These are phyloP conservation scores for Quercus suber DNA, from an alignment of 306 rosid genomes.

Conservation along the genomic window DNA sequence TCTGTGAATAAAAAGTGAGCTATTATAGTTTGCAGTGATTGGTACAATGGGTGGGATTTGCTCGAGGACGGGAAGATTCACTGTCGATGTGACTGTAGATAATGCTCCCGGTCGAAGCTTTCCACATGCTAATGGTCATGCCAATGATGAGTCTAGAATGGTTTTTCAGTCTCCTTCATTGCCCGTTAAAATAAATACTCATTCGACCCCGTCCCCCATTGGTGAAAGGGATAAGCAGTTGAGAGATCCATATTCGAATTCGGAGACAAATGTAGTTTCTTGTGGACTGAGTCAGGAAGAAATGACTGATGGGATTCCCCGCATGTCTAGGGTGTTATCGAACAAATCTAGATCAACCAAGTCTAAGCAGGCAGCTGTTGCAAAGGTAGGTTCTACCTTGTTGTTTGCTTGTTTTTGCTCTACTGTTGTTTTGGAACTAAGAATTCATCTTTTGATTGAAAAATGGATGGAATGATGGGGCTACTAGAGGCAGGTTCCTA, in stretches of 20 bases:
- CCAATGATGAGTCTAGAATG: conserved; percentile 35
- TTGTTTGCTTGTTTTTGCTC: not conserved
- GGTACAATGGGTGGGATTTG: conserved; percentile 88
- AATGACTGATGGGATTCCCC: conserved; percentile 88
- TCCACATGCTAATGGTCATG: conserved; percentile 64
- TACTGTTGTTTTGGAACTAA: not conserved
- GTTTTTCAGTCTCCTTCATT: conserved; percentile 41
- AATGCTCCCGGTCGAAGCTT: conserved; percentile 48
- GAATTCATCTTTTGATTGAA: not conserved
- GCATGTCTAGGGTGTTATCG: conserved; percentile 62
- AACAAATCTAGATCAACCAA: conserved; percentile 69
- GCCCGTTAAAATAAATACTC: conserved; percentile 39
- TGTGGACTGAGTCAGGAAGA: conserved; percentile 54
- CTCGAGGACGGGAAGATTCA: conserved; percentile 69
- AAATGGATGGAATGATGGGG: not conserved
- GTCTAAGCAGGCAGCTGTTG: conserved; percentile 71
- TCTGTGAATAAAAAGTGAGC: conserved; percentile 37
- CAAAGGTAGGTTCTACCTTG: conserved; percentile 54
- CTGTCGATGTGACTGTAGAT: conserved; percentile 49
- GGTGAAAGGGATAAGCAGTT: conserved; percentile 56
- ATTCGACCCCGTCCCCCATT: conserved; percentile 39
- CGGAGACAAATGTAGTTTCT: conserved; percentile 44
- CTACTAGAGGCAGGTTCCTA: not conserved
- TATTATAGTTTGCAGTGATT: conserved; percentile 20
- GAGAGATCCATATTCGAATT: conserved; percentile 57